These are phyloP conservation scores for Pseudoneurospora amorphoporcata DNA, from an alignment of 495 filamentous ascomycete genomes.

Conservation along the genomic window DNA sequence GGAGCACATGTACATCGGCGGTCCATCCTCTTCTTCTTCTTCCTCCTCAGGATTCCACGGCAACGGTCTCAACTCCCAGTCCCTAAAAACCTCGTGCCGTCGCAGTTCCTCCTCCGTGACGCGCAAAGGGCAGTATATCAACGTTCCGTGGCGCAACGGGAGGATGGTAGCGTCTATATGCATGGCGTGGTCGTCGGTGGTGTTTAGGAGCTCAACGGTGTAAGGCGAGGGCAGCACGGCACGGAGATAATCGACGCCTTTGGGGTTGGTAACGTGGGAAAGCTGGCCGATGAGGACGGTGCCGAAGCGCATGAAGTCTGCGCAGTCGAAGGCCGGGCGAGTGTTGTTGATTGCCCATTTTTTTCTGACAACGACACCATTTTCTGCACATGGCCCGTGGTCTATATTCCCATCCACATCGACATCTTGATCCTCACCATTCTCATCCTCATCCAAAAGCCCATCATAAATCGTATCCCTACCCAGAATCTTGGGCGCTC, in stretches of 20 bases:
- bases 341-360: conserved; percentile 1
- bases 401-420: not conserved
- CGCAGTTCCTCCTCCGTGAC: not conserved
- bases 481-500: not conserved
- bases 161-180: conserved; percentile 1
- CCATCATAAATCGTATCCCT: not conserved
- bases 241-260: not conserved
- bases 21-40: not conserved
- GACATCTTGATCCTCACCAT: not conserved
- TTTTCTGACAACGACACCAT: not conserved
- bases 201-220: not conserved
- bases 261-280: not conserved
- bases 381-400: not conserved
- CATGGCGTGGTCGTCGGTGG: not conserved
- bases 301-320: conserved; percentile 1
- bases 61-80: not conserved
- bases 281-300: not conserved
- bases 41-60: not conserved
- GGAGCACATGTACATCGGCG: conserved; percentile 1
- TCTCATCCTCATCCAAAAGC: not conserved
- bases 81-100: not conserved
- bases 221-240: not conserved
- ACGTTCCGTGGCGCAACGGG: not conserved
- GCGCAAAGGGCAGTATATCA: not conserved
- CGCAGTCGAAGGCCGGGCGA: not conserved